Conservation (phyloP, 164 flowering plant genomes). For the Sextonia rubra region DNA sequence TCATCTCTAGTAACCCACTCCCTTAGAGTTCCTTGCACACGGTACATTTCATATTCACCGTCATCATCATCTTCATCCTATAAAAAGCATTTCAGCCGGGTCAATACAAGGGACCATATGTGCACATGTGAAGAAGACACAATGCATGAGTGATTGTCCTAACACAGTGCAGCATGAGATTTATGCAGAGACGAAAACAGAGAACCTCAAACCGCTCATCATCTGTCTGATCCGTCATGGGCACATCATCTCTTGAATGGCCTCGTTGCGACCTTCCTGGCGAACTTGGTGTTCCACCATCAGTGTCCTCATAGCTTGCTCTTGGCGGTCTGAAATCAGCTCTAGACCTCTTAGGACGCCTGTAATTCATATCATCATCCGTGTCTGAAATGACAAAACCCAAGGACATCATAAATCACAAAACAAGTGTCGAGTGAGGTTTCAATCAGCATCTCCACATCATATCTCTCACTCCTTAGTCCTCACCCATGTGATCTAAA, state of each 20-base stretch:
- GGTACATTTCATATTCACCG: conserved; percentile 81
- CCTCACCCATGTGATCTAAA: no score
- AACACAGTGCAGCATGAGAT: not conserved
- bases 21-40: conserved; percentile 89
- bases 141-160: not conserved
- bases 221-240: conserved; percentile 84
- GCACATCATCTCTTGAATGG: conserved; percentile 71
- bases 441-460: no score
- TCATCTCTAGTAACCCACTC: conserved; percentile 99
- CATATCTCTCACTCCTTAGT: no score
- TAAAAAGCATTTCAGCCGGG: not conserved
- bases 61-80: conserved; percentile 86
- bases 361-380: conserved; percentile 66
- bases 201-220: conserved; percentile 71
- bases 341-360: conserved; percentile 79
- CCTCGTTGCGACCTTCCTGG: conserved; percentile 72
- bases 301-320: conserved; percentile 55
- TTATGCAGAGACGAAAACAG: not conserved
- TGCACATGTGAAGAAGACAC: not conserved
- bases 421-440: no score
- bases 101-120: not conserved
- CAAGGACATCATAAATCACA: not conserved
- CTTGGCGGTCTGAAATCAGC: conserved; percentile 65
- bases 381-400: conserved; percentile 47
- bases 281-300: conserved; percentile 66